phyloP scores from a whole-genome alignment of 805 yeast species.

The Yarrowia yakushimensis region DNA sequence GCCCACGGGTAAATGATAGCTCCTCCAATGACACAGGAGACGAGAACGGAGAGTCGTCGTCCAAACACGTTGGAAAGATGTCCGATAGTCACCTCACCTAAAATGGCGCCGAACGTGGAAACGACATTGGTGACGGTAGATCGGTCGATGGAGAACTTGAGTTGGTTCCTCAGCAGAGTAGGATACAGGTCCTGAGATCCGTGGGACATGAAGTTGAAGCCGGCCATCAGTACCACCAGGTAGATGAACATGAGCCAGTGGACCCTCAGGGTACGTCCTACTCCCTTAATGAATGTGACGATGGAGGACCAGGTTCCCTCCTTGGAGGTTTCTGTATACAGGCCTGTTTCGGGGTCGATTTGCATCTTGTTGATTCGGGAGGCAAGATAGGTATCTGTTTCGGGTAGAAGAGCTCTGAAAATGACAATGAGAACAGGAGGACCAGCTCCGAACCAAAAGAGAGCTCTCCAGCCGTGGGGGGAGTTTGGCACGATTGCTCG shows the following conservation, averaged over 20 bases:
- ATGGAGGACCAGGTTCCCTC: too few relatives aligned
- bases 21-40: neutral
- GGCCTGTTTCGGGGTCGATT: neutral
- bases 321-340: too few relatives aligned
- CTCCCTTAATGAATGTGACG: too few relatives aligned
- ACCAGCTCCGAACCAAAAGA: neutral
- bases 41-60: neutral
- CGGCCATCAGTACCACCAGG: slow-evolving; percentile 59
- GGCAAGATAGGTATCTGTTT: neutral
- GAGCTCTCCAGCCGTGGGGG: slow-evolving; percentile 1
- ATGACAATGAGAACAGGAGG: neutral
- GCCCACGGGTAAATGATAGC: slow-evolving; percentile 9
- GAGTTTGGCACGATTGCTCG: neutral
- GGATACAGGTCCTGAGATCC: slow-evolving; percentile 60
- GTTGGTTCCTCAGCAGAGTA: neutral
- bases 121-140: neutral
- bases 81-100: neutral
- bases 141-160: neutral
- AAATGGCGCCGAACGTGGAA: neutral
- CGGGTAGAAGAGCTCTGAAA: neutral
- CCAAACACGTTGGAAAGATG: neutral
- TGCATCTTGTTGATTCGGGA: neutral
- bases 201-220: slow-evolving; percentile 68
- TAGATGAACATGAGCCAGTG: slow-evolving; percentile 63
- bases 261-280: slow-evolving; percentile 21